A percentile compares a stretch with the other conserved stretches of the same genome.
These are phyloP conservation scores for Paecilomyces formosus DNA, from an alignment of 2,329 filamentous ascomycete species.

Conservation along the genomic window DNA sequence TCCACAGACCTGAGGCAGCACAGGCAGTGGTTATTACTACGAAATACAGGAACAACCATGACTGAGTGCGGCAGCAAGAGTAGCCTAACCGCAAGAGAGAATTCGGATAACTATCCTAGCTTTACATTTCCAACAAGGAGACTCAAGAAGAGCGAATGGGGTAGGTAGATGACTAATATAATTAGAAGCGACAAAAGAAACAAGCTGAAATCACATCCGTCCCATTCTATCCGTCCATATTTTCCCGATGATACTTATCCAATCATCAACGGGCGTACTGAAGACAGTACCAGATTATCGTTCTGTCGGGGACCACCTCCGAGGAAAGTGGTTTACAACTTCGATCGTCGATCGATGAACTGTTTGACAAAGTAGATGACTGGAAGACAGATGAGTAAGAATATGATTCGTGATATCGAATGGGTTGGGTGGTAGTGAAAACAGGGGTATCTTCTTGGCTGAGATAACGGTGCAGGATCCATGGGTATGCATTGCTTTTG, in stretches of 20 bases:
- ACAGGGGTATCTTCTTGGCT: neutral
- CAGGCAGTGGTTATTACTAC: too few relatives aligned
- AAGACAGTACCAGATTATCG: neutral
- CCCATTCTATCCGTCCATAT: neutral
- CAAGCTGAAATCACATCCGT: neutral
- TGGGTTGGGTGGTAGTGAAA: neutral
- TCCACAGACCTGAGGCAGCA: too few relatives aligned
- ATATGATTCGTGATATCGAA: slow-evolving; percentile 1
- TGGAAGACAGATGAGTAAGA: slow-evolving; percentile 6
- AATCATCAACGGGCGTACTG: neutral
- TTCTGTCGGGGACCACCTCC: neutral
- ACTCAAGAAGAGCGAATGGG: too few relatives aligned
- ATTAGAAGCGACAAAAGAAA: neutral
- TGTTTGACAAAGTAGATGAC: slow-evolving; percentile 27
- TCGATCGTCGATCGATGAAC: slow-evolving; percentile 26
- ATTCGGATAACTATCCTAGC: too few relatives aligned
- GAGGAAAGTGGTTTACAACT: slow-evolving; percentile 14
- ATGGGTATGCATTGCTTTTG: neutral
- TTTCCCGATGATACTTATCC: neutral
- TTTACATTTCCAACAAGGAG: too few relatives aligned
- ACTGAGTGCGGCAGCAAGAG: too few relatives aligned
- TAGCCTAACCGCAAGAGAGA: too few relatives aligned
- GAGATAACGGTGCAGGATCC: neutral
- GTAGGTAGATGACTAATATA: neutral
- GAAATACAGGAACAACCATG: too few relatives aligned